phyloP scores from a whole-genome alignment of 192 early-diverging fungal species.

The Oehlia diaphana region DNA sequence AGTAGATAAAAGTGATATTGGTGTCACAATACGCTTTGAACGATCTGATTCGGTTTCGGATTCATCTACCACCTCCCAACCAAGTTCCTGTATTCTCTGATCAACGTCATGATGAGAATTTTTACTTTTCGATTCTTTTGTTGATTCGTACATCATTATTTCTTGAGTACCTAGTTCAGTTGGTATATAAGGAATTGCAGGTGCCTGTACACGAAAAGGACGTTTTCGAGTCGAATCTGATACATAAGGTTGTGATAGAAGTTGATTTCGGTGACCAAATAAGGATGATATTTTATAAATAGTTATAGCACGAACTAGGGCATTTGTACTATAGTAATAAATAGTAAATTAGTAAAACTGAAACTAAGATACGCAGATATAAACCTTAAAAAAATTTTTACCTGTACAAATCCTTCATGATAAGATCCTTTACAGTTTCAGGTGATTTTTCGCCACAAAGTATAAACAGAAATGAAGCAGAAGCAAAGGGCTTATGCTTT shows the following conservation, averaged over 20 bases:
- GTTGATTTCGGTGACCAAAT: constrained; percentile 49
- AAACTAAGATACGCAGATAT: background rate
- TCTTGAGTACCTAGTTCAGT: constrained; percentile 55
- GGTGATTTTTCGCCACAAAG: constrained; percentile 58
- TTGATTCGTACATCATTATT: constrained; percentile 54
- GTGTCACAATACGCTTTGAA: constrained; percentile 45
- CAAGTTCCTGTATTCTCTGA: constrained; percentile 49
- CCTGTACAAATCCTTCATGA: constrained; percentile 50
- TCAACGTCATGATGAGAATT: constrained; percentile 51
- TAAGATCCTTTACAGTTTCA: constrained; percentile 39
- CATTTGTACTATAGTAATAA: constrained; percentile 10
- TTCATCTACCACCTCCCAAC: constrained; percentile 55
- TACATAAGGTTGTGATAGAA: constrained; percentile 49
- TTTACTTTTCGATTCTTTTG: constrained; percentile 45
- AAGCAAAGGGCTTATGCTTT: constrained; percentile 40
- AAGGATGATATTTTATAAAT: constrained; percentile 46
- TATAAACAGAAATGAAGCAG: constrained; percentile 55
- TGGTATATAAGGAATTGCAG: constrained; percentile 51
- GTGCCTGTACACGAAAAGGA: constrained; percentile 46
- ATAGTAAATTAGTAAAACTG: background rate
- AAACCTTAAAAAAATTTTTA: constrained; percentile 20
- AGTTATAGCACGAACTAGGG: constrained; percentile 23
- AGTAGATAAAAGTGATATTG: constrained; percentile 48
- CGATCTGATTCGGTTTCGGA: constrained; percentile 45
- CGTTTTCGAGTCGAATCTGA: constrained; percentile 45